Conservation (phyloP, 305 asterid genomes). For the Lippia alba region DNA sequence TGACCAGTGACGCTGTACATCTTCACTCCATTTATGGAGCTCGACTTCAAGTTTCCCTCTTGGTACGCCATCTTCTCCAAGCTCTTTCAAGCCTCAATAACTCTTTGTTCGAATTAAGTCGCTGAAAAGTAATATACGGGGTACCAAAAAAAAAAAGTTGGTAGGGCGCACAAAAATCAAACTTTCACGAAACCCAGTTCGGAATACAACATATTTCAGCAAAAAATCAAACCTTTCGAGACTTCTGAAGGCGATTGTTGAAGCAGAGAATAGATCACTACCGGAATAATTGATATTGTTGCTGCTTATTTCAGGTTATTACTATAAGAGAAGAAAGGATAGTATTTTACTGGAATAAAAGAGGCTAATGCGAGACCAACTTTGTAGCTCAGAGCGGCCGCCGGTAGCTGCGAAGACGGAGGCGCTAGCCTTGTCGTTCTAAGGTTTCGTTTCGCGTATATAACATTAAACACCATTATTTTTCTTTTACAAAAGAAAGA, state of each 20-base stretch:
- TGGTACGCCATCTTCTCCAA: conserved; percentile 60
- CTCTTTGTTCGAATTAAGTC: neutral
- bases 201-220: neutral
- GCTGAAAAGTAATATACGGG: too few species aligned
- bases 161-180: neutral
- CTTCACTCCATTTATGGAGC: conserved; percentile 85
- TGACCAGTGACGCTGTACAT: conserved; percentile 74
- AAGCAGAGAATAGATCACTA: too few species aligned
- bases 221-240: too few species aligned
- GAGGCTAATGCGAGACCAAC: neutral
- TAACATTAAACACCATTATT: too few species aligned
- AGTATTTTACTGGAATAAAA: neutral
- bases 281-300: too few species aligned
- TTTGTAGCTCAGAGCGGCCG: neutral
- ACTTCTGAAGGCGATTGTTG: neutral
- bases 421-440: neutral
- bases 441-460: neutral
- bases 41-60: conserved; percentile 85
- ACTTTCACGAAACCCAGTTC: neutral
- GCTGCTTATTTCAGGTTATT: too few species aligned
- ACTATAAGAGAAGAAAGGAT: neutral
- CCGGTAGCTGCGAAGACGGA: neutral
- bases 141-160: too few species aligned
- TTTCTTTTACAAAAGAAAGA: too few species aligned
- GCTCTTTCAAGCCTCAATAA: conserved; percentile 25